These are phyloP conservation scores for Phytophthora vignae DNA, from an alignment of 352 stramenopile species.

Conservation along the genomic window DNA sequence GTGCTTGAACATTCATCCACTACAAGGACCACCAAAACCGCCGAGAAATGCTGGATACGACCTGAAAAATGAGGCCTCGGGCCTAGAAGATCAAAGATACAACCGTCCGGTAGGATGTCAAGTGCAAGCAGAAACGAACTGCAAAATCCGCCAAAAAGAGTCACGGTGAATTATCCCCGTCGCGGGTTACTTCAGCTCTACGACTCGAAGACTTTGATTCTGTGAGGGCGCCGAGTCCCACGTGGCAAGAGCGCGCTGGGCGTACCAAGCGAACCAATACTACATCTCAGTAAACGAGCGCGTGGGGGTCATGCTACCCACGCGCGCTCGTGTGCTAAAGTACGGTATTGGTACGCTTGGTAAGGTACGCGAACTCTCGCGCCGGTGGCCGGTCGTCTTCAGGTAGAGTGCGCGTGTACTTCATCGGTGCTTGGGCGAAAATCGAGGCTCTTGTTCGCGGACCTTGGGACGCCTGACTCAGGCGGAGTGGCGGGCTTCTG, in stretches of 20 bases:
- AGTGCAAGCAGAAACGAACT: too few species aligned
- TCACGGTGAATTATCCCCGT: background rate
- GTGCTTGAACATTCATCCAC: slow-evolving; percentile 21
- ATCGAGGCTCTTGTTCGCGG: background rate
- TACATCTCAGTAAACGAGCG: slow-evolving; percentile 25
- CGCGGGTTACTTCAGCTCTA: background rate
- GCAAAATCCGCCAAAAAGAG: too few species aligned
- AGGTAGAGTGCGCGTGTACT: slow-evolving; percentile 3
- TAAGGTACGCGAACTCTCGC: slow-evolving; percentile 32
- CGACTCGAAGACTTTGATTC: background rate
- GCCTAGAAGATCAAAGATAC: too few species aligned
- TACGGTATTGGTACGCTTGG: slow-evolving; percentile 43
- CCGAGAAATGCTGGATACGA: slow-evolving; percentile 4
- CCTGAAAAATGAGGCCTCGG: too few species aligned
- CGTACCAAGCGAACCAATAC: slow-evolving; percentile 41
- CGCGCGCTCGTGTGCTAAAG: slow-evolving; percentile 16
- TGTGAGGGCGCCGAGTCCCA: background rate
- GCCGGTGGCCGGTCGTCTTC: slow-evolving; percentile 10
- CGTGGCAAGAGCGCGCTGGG: slow-evolving; percentile 26
- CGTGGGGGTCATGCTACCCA: background rate
- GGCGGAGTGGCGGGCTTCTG: background rate
- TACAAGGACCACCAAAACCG: slow-evolving; percentile 11
- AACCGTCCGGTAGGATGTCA: too few species aligned
- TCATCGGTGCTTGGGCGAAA: background rate
- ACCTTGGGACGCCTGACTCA: slow-evolving; percentile 1